Conservation (phyloP, 306 rosid genomes). For the Trifolium pratense region DNA sequence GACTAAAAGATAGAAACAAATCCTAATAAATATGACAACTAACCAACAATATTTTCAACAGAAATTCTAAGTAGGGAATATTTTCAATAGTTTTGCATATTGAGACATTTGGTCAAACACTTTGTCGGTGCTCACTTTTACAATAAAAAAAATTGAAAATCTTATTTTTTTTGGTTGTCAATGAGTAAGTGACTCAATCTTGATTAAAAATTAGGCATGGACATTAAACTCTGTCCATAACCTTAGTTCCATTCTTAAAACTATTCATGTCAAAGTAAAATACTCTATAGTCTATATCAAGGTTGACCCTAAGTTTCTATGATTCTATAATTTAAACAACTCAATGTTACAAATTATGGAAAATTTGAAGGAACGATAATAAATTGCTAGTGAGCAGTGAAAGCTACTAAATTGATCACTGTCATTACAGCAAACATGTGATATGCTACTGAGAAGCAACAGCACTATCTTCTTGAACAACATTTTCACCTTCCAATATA, state of each 20-base stretch:
- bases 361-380: background rate
- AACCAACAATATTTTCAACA: too few species aligned
- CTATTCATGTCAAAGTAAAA: background rate
- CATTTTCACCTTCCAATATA: slow-evolving; percentile 71
- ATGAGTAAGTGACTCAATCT: slow-evolving; percentile 11
- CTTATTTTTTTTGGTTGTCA: too few species aligned
- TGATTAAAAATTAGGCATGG: slow-evolving; percentile 33
- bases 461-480: slow-evolving; percentile 34
- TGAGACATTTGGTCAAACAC: too few species aligned
- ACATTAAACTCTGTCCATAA: slow-evolving; percentile 1
- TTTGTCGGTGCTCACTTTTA: too few species aligned
- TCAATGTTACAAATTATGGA: background rate
- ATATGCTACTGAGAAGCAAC: slow-evolving; percentile 41
- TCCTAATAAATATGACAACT: too few species aligned
- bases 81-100: too few species aligned
- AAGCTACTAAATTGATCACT: too few species aligned
- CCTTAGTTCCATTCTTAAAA: slow-evolving; percentile 12
- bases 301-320: slow-evolving; percentile 9
- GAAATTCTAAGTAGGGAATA: too few species aligned
- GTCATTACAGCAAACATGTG: background rate
- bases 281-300: background rate
- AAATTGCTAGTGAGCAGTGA: background rate
- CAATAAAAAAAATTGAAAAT: too few species aligned
- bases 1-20: too few species aligned
- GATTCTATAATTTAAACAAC: slow-evolving; percentile 8